Evolutionary conservation across 2,329 filamentous ascomycete genomes (phyloP), one percentile per base, ranked within the genome.

Genomic region (Geosmithia putterillii): DNA sequence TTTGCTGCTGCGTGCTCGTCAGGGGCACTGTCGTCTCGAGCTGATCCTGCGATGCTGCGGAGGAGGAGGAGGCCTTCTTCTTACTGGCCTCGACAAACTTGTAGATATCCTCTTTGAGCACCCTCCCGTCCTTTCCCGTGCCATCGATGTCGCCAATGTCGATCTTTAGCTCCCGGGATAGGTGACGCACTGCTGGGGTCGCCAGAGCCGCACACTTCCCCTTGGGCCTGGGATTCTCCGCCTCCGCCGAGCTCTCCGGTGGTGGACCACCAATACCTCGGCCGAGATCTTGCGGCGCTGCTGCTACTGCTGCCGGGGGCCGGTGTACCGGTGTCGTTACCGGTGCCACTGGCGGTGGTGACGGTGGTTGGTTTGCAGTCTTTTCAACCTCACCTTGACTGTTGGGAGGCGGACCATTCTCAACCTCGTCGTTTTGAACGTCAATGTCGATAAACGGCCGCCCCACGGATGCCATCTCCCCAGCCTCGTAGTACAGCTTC

Each of bases 381-480:
- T 18, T 21, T n/a, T 38, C n/a, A 9, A 12, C 28, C 15, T 32
- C 28, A 9, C 10, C 10, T 32, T 12, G 5, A 9, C 3, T 3
- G 6, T 32, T 32, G 35, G 35, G 35, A 3, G n/a, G 35, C 6
- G 51, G 28, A 44, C 53, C 55, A 9, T 55, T 48, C 7, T 57
- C 52, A 28, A 58, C 57, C 3, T 61, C 54, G 34, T 81, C 82
- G 46, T 84, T 85, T 54, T 86, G 79, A 51, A 95, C 89, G 61
- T 96, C 90, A 48, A 96, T 95, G 57, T 96, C 90, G 50, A 95
- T 83, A 56, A 95, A 79, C 14, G 89, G 83, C 76, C 92, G 89
- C 51, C 92, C 92, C 21, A 95, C 94, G 57, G 86, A 87, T 42
- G 90, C 90, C 76, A 95, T 95, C 52, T 96, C 92, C 50, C 95